Percentiles rank a stretch among this genome's conserved stretches.
Evolutionary conservation across 768 basidiomycete species (phyloP).

Genomic region (Hericium erinaceus): DNA sequence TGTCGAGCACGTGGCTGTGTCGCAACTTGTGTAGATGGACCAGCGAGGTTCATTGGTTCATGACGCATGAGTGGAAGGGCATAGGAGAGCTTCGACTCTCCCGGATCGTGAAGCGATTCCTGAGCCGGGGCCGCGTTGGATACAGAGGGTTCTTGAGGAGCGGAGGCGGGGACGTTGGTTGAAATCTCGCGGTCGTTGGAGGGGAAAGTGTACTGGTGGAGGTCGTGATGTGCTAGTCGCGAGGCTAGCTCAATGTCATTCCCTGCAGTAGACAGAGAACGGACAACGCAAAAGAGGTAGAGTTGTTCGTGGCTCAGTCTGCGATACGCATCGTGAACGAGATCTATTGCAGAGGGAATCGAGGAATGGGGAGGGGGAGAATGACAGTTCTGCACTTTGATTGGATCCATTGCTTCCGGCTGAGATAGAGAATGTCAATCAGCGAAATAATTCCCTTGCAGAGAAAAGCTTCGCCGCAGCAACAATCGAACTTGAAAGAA

Average conservation of each 20-base stretch:
- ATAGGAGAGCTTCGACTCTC: not conserved
- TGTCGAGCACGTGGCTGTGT: conserved; percentile 13
- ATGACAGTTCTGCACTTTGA: not conserved
- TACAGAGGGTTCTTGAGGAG: too few species aligned
- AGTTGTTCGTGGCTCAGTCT: conserved; percentile 60
- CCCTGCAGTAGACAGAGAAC: conserved; percentile 60
- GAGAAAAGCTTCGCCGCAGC: not conserved
- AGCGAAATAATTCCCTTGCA: not conserved
- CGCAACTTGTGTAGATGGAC: not conserved
- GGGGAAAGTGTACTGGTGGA: conserved; percentile 62
- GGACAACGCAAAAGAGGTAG: conserved; percentile 63
- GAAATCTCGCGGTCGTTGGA: conserved; percentile 11
- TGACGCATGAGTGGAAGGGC: not conserved
- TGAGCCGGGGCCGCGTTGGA: not conserved
- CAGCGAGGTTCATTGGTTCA: not conserved
- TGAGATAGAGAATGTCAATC: not conserved
- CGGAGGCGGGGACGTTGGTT: not conserved
- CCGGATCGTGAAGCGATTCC: not conserved
- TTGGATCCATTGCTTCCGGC: not conserved
- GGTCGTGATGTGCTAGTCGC: conserved; percentile 66
- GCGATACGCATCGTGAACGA: conserved; percentile 62
- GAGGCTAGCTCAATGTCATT: conserved; percentile 56
- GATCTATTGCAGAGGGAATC: conserved; percentile 18
- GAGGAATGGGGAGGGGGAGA: not conserved
- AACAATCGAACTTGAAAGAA: not conserved